Evolutionary conservation across 179 eudicot species (phyloP), one percentile per base, ranked within the genome.

Genomic region (Beta lomatogona): DNA sequence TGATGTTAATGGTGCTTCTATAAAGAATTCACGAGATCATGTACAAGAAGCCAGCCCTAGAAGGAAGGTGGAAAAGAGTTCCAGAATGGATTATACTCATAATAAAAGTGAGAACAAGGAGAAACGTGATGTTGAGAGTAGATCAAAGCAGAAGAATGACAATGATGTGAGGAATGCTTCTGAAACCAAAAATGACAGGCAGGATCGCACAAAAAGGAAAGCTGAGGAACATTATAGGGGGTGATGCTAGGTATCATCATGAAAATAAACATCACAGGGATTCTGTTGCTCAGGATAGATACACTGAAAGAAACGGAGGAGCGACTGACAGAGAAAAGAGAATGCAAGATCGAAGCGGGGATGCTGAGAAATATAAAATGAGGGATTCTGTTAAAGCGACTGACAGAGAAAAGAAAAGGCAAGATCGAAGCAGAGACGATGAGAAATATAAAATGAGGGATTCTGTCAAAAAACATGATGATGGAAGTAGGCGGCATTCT

Each of bases 271-370:
- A 79, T 69, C 79, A 77, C 54, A 88, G 83, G 80, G 86, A 86
- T 81, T 65, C 83, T 76, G 75, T 54, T 76, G 83, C 60, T 55
- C 85, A 86, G 79, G 91, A 87, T 31, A 87, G 83, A 80, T 65
- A 84, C 76, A 71, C 80, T 53, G 97, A 90, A 50, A 89, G 89
- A 86, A 79, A 81, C 84, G 86, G 89, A 87, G 92, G 83, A 77
- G 90, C 81, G 60, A 82, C 87, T 76, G 93, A 88, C 77, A 85
- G 85, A 79, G 95, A 85, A 77, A 82, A 78, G 83, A 88, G 85
- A 72, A 87, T 85, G 82, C 89, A 87, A 90, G 86, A 82, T 77
- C 86, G 89, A 52, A 83, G 78, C 77, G 93, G 85, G 71, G 91
- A 84, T 73, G 92, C 85, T 85, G 95, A 90, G 70, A 87, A 85